Conservation (phyloP, 768 basidiomycete species). For the Serendipita sp. region DNA sequence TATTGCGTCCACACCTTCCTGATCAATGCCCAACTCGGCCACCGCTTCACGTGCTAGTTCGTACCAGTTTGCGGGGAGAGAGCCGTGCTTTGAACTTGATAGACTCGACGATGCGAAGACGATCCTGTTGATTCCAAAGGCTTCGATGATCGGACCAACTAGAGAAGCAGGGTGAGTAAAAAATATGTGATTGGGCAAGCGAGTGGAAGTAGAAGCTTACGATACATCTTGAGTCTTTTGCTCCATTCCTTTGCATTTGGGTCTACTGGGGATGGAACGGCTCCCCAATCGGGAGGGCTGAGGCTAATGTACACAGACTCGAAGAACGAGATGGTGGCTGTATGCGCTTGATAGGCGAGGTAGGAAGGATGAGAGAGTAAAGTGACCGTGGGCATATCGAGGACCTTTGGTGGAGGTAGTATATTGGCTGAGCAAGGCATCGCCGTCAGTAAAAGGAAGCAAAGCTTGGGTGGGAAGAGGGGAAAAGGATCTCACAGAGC, state of each 20-base stretch:
- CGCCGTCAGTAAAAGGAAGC: background rate
- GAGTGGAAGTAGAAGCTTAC: constrained; percentile 28
- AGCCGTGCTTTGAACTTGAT: constrained; percentile 29
- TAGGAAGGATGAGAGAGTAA: constrained; percentile 67
- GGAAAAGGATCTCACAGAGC: constrained; percentile 34
- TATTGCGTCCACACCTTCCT: constrained; percentile 58
- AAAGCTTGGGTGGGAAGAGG: background rate
- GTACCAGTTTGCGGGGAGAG: constrained; percentile 58
- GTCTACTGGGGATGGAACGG: constrained; percentile 32
- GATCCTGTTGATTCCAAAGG: constrained; percentile 71
- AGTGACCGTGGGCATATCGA: constrained; percentile 57
- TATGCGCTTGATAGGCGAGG: constrained; percentile 52
- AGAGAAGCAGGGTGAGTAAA: background rate
- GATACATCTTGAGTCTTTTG: constrained; percentile 69
- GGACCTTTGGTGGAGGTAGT: constrained; percentile 62
- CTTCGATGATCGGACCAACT: constrained; percentile 75
- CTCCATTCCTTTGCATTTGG: constrained; percentile 33
- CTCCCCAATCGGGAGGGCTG: constrained; percentile 58
- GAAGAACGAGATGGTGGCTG: constrained; percentile 57
- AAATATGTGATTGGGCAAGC: constrained; percentile 16
- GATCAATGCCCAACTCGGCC: constrained; percentile 65
- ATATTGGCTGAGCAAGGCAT: constrained; percentile 41
- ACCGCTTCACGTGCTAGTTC: constrained; percentile 64
- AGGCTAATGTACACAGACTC: constrained; percentile 60
- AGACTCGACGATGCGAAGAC: constrained; percentile 69